These are phyloP conservation scores for Prunus fruticosa DNA, from an alignment of 306 rosid genomes.

Conservation along the genomic window DNA sequence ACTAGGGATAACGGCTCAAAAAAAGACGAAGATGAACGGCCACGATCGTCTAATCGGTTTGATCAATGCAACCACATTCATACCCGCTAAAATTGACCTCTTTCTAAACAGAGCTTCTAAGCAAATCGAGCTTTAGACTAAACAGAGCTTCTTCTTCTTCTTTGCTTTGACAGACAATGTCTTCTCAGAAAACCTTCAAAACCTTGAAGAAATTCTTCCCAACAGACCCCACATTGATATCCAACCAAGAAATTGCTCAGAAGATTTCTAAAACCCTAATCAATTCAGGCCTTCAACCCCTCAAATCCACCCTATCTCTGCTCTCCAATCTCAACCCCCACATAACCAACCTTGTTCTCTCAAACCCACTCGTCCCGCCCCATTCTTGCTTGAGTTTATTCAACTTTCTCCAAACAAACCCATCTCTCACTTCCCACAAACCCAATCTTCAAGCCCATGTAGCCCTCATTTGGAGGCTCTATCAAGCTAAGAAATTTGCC, in stretches of 20 bases:
- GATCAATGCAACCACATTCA: not conserved
- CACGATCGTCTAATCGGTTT: not conserved
- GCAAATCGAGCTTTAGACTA: no score
- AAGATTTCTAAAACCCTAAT: slow-evolving; percentile 33
- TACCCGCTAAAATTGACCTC: slow-evolving; percentile 6
- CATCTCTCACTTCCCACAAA: slow-evolving; percentile 22
- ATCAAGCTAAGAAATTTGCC: slow-evolving; percentile 43
- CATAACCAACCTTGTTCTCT: slow-evolving; percentile 50
- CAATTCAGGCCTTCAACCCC: slow-evolving; percentile 31
- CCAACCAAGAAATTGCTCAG: slow-evolving; percentile 38
- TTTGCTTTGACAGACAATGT: slow-evolving; percentile 30
- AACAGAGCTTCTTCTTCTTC: not conserved
- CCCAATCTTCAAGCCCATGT: slow-evolving; percentile 63
- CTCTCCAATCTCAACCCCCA: slow-evolving; percentile 46
- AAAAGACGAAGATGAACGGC: not conserved
- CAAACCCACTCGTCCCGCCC: slow-evolving; percentile 44
- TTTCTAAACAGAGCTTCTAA: not conserved
- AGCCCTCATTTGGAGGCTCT: slow-evolving; percentile 43
- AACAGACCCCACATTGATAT: slow-evolving; percentile 2
- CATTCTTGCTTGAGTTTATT: slow-evolving; percentile 48
- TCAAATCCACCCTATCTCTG: slow-evolving; percentile 29
- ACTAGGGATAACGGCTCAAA: no score
- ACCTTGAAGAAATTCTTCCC: slow-evolving; percentile 19
- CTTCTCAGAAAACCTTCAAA: slow-evolving; percentile 34
- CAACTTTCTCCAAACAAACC: slow-evolving; percentile 41